These are phyloP conservation scores for Hypoxylon sp. DNA, from an alignment of 2,329 filamentous ascomycete genomes.

Conservation along the genomic window DNA sequence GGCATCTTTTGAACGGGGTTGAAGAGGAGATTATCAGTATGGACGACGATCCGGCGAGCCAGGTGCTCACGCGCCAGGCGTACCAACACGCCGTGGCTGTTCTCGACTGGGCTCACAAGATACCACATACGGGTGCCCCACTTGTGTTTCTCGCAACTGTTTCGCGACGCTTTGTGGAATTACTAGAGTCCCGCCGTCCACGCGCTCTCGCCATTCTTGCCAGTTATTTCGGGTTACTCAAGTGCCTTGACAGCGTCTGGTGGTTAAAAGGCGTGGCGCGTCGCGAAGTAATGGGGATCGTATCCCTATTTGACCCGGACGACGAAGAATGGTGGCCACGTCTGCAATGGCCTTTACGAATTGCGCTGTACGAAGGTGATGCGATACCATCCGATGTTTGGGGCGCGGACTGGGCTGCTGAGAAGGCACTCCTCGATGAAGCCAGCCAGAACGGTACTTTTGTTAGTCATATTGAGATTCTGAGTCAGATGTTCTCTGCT, in stretches of 20 bases:
- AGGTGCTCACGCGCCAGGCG: slow-evolving; percentile 62
- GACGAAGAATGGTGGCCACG: slow-evolving; percentile 71
- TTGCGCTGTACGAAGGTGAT: slow-evolving; percentile 68
- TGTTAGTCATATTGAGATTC: slow-evolving; percentile 61
- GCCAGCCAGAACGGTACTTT: slow-evolving; percentile 52
- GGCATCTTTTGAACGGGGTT: slow-evolving; percentile 68
- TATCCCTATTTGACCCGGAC: slow-evolving; percentile 69
- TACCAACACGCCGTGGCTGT: slow-evolving; percentile 76
- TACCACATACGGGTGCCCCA: slow-evolving; percentile 69
- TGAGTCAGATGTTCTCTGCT: slow-evolving; percentile 57
- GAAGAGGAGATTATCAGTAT: slow-evolving; percentile 66
- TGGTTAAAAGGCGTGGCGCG: slow-evolving; percentile 77
- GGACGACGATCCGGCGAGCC: slow-evolving; percentile 38
- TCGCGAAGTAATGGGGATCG: slow-evolving; percentile 74
- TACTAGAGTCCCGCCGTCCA: slow-evolving; percentile 70
- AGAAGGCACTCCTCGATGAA: slow-evolving; percentile 55
- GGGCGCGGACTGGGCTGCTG: slow-evolving; percentile 65
- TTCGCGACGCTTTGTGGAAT: slow-evolving; percentile 70
- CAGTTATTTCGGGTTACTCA: slow-evolving; percentile 75
- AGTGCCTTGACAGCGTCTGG: slow-evolving; percentile 73
- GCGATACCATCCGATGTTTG: slow-evolving; percentile 69
- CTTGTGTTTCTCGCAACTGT: slow-evolving; percentile 75
- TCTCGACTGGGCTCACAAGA: slow-evolving; percentile 75
- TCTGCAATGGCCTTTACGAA: slow-evolving; percentile 71
- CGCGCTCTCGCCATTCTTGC: slow-evolving; percentile 74